These are phyloP conservation scores for Naganishia friedmannii DNA, from an alignment of 768 basidiomycete species.

Conservation along the genomic window DNA sequence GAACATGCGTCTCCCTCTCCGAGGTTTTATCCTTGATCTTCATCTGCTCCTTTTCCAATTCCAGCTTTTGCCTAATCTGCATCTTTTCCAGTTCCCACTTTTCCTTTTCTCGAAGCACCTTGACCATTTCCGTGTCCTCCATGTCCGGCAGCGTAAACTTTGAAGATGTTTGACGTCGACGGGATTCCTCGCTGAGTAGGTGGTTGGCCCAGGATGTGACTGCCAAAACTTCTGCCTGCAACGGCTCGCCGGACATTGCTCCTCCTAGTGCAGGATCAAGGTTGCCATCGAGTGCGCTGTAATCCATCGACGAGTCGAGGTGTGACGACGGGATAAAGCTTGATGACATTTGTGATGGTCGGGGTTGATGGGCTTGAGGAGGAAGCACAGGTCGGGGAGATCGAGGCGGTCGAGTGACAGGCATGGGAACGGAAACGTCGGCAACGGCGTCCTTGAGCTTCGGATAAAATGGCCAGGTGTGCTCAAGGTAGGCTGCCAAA, in stretches of 20 bases:
- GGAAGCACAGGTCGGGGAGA: background rate
- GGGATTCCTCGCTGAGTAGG: slow-evolving; percentile 9
- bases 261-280: slow-evolving; percentile 14
- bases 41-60: slow-evolving; percentile 19
- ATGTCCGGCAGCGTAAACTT: background rate
- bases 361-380: background rate
- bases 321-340: background rate
- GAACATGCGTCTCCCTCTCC: slow-evolving; percentile 17
- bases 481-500: background rate
- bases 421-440: slow-evolving; percentile 1
- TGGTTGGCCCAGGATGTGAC: slow-evolving; percentile 24
- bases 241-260: background rate
- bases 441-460: slow-evolving; percentile 10
- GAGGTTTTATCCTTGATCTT: slow-evolving; percentile 5
- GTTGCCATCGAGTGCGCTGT: background rate
- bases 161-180: slow-evolving; percentile 1
- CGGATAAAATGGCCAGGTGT: slow-evolving; percentile 11
- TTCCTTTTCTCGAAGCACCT: slow-evolving; percentile 1
- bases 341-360: background rate
- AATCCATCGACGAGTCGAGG: slow-evolving; percentile 1
- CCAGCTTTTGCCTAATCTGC: slow-evolving; percentile 19
- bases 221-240: slow-evolving; percentile 1
- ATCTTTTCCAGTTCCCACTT: slow-evolving; percentile 16
- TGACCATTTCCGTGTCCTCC: background rate
- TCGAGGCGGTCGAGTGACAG: background rate